Percentiles rank a stretch among this genome's conserved stretches.
phyloP scores from a whole-genome alignment of 305 asterid genomes.

The Solanum aculeatissimum region DNA sequence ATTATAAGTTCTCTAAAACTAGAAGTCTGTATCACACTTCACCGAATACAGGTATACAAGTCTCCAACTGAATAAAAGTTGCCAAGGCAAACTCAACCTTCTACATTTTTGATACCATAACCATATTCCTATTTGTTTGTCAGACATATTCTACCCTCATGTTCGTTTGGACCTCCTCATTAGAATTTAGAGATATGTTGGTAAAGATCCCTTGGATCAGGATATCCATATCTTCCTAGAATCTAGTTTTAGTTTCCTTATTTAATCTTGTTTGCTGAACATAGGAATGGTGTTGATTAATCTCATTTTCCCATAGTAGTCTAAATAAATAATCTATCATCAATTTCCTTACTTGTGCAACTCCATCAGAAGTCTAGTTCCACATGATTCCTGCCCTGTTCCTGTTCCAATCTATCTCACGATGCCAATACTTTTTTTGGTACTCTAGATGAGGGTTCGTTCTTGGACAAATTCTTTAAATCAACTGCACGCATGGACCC shows the following conservation, averaged over 20 bases:
- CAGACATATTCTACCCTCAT: neutral
- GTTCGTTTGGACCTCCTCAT: neutral
- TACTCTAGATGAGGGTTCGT: constrained; percentile 58
- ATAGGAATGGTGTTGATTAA: neutral
- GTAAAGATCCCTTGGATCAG: neutral
- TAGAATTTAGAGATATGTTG: neutral
- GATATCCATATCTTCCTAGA: neutral
- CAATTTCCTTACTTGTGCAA: neutral
- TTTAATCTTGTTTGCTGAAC: neutral
- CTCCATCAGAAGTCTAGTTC: neutral
- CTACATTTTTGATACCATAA: neutral
- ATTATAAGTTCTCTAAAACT: neutral
- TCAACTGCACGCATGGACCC: constrained; percentile 69
- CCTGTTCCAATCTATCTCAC: neutral
- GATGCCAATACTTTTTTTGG: neutral
- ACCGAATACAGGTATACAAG: neutral
- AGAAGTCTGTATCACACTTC: neutral
- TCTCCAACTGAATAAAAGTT: neutral
- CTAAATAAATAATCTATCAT: neutral
- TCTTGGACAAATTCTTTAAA: constrained; percentile 71
- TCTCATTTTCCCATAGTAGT: neutral
- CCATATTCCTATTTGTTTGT: neutral
- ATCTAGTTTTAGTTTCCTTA: neutral
- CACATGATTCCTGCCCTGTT: neutral
- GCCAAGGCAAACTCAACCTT: neutral